phyloP scores from a whole-genome alignment of 2,329 filamentous ascomycete species.

The Neonectria ditissima region DNA sequence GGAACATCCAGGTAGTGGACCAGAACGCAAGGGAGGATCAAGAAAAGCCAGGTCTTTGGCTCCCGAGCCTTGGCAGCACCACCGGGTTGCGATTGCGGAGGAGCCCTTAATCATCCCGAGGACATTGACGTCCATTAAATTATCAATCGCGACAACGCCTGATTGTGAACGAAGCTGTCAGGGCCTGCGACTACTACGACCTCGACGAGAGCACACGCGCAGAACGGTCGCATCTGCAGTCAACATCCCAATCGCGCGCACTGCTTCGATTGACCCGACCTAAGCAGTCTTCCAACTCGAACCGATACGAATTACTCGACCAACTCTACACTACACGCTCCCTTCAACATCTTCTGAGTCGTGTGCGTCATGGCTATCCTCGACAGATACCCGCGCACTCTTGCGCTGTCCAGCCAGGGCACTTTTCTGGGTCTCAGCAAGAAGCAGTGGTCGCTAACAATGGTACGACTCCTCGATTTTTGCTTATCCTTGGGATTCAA shows the following conservation, averaged over 20 bases:
- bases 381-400: slow-evolving; percentile 25
- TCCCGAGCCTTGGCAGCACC: slow-evolving; percentile 42
- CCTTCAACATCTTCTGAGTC: slow-evolving; percentile 11
- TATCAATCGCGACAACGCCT: slow-evolving; percentile 11
- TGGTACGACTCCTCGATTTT: slow-evolving; percentile 20
- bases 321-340: slow-evolving; percentile 1
- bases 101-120: slow-evolving; percentile 19
- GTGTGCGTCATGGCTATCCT: slow-evolving; percentile 41
- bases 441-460: slow-evolving; percentile 44
- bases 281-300: background rate
- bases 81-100: slow-evolving; percentile 39
- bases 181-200: slow-evolving; percentile 3
- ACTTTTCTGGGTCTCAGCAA: slow-evolving; percentile 42
- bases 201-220: background rate
- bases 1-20: slow-evolving; percentile 19
- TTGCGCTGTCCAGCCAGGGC: slow-evolving; percentile 22
- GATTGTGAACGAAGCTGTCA: background rate
- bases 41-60: slow-evolving; percentile 26
- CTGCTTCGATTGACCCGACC: slow-evolving; percentile 3
- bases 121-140: slow-evolving; percentile 4
- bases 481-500: background rate
- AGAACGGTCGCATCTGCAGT: slow-evolving; percentile 31
- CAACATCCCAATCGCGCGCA: slow-evolving; percentile 36
- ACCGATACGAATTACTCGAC: slow-evolving; percentile 2
- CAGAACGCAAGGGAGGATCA: slow-evolving; percentile 3